phyloP scores from a whole-genome alignment of 2,329 filamentous ascomycete species.

The Fusarium udum region DNA sequence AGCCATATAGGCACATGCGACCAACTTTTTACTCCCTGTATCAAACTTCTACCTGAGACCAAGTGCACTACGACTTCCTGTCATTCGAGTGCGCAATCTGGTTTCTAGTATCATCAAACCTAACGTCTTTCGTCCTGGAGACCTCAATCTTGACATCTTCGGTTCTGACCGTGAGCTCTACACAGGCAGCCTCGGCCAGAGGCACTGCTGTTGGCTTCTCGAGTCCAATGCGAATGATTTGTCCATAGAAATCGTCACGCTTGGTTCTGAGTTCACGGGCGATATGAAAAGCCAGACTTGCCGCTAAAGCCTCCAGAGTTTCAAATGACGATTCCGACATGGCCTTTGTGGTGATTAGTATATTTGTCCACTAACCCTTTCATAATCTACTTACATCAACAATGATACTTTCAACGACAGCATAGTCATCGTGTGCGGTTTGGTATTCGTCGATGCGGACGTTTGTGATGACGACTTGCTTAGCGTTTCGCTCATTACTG shows the following conservation, averaged over 20 bases:
- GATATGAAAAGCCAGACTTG: slow-evolving; percentile 57
- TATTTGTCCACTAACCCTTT: not conserved
- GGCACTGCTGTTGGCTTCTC: slow-evolving; percentile 80
- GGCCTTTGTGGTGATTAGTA: slow-evolving; percentile 49
- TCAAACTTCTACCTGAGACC: not conserved
- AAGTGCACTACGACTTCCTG: not conserved
- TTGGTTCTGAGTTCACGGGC: slow-evolving; percentile 53
- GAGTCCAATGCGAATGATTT: slow-evolving; percentile 67
- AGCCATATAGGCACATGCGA: not conserved
- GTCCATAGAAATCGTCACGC: slow-evolving; percentile 48
- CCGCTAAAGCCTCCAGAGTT: slow-evolving; percentile 70
- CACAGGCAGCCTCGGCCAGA: slow-evolving; percentile 74
- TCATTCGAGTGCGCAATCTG: not conserved
- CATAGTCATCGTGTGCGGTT: slow-evolving; percentile 60
- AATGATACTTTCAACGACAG: slow-evolving; percentile 66
- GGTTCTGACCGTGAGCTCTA: slow-evolving; percentile 59
- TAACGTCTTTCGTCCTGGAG: slow-evolving; percentile 10
- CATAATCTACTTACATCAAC: slow-evolving; percentile 62
- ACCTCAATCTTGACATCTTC: slow-evolving; percentile 37
- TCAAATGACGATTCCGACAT: slow-evolving; percentile 67
- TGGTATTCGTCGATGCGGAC: slow-evolving; percentile 67
- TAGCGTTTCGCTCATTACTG: slow-evolving; percentile 71
- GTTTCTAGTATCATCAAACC: slow-evolving; percentile 21
- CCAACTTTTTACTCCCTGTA: not conserved
- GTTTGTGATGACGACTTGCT: slow-evolving; percentile 72